Conservation (phyloP, 768 basidiomycete genomes). For the Ramaria sp. region DNA sequence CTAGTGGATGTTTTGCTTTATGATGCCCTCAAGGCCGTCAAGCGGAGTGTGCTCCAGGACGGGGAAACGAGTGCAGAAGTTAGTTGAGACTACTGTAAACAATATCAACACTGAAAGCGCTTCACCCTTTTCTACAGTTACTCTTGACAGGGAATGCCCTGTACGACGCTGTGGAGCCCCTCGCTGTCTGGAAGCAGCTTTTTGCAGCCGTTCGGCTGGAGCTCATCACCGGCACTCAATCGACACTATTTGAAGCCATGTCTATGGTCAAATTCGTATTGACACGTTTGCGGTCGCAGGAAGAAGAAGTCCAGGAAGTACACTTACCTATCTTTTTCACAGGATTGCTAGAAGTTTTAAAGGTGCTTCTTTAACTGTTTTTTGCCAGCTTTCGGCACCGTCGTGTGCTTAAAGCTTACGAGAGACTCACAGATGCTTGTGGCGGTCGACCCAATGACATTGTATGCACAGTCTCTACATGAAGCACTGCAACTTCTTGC, state of each 20-base stretch:
- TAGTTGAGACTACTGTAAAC: slow-evolving; percentile 13
- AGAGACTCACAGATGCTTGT: background rate
- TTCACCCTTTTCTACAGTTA: slow-evolving; percentile 30
- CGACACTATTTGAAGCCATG: slow-evolving; percentile 38
- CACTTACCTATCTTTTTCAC: slow-evolving; percentile 76
- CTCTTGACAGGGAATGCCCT: slow-evolving; percentile 77
- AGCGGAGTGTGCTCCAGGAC: slow-evolving; percentile 38
- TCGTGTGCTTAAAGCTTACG: background rate
- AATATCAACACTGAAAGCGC: background rate
- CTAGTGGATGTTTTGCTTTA: slow-evolving; percentile 71
- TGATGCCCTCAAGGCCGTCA: slow-evolving; percentile 69
- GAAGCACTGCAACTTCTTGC: slow-evolving; percentile 35
- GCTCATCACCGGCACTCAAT: slow-evolving; percentile 20
- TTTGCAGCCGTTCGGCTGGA: slow-evolving; percentile 46
- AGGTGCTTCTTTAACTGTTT: background rate
- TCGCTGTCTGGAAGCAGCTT: slow-evolving; percentile 75
- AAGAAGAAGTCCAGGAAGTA: slow-evolving; percentile 67
- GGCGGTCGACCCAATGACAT: background rate
- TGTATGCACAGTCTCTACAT: background rate
- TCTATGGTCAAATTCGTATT: slow-evolving; percentile 65
- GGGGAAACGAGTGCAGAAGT: slow-evolving; percentile 55
- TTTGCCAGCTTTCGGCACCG: background rate
- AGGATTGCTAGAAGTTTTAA: slow-evolving; percentile 50
- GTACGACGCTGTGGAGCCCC: slow-evolving; percentile 89
- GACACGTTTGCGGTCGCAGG: slow-evolving; percentile 52